Evolutionary conservation across 148 eudicot genomes (phyloP), one percentile per base, ranked within the genome.

Genomic region (Vaccinium myrtillus): DNA sequence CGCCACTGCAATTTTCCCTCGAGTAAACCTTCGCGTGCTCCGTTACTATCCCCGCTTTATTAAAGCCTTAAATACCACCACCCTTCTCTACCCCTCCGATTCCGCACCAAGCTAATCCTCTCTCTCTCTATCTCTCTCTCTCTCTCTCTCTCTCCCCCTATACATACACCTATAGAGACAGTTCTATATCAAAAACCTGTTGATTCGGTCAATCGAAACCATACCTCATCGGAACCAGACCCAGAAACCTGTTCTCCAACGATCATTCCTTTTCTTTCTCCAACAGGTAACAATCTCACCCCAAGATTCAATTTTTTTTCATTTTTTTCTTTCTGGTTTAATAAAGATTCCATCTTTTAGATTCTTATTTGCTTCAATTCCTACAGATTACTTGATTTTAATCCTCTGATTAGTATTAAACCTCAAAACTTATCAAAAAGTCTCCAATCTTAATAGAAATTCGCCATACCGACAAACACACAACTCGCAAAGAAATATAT

Each of bases 81-180:
- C 50, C 61, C n/a, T 39, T 61, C 30, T 63, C 81, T 8, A n/a
- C 39, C 81, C 56, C 76, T 84, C 76, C 77, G 65, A 46, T 46
- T 27, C 79, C 12, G n/a, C 50, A 75, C 50, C 46, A 75, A 39
- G 10, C 53, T 46, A 81, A 21, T 27, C 39, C 49, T 79, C 43
- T 54, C 30, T 77, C 49, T 78, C 51, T 82, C 80, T 70, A 25
- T 82, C 53, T 27, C 83, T 82, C 79, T 59, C 84, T 78, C 58
- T 79, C 43, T 56, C 39, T 78, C 50, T 71, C 63, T 82, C 75
- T n/a, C n/a, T n/a, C n/a, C 55, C 51, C 77, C 39, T 19, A n/a
- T 14, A 5, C 55, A 32, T 55, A 55, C 18, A 55, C 25, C 54
- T 25, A n/a, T 2, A n/a, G 25, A 77, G 51, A 49, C 25, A 77